Conservation (phyloP, 495 filamentous ascomycete species). For the Podospora bellae-mahoneyi region DNA sequence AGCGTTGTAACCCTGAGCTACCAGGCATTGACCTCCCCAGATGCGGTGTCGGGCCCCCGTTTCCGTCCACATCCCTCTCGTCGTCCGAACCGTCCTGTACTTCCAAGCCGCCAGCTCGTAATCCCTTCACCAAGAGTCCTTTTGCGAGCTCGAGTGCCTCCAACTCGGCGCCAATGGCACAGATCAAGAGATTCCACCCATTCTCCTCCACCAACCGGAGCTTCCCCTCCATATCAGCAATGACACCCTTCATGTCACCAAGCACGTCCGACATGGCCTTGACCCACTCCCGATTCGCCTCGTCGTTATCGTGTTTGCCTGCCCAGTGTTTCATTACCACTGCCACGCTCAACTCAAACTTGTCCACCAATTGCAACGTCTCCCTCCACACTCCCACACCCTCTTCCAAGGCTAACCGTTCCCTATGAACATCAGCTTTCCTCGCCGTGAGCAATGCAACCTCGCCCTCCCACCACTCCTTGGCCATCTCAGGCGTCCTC, state of each 20-base stretch:
- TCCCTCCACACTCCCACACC: constrained; percentile 78
- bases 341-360: constrained; percentile 65
- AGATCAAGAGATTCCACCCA: constrained; percentile 85
- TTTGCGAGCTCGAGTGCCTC: constrained; percentile 74
- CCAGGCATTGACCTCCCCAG: constrained; percentile 20
- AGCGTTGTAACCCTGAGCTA: constrained; percentile 2
- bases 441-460: constrained; percentile 54
- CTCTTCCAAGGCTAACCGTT: constrained; percentile 76
- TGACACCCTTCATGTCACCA: constrained; percentile 54
- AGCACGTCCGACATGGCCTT: constrained; percentile 43
- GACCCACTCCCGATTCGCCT: constrained; percentile 15
- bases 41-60: constrained; percentile 20
- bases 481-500: constrained; percentile 72
- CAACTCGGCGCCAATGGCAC: constrained; percentile 82
- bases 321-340: constrained; percentile 45
- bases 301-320: constrained; percentile 27
- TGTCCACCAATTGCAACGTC: constrained; percentile 57
- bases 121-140: constrained; percentile 56
- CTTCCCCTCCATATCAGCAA: constrained; percentile 56
- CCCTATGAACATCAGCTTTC: constrained; percentile 59
- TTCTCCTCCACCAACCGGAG: constrained; percentile 59
- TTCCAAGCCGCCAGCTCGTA: constrained; percentile 29
- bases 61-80: constrained; percentile 12
- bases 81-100: constrained; percentile 10
- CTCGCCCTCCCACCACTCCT: constrained; percentile 71